Base-by-base conservation (phyloP, 371 early-diverging fungal genomes). In the Rhizomucor pusillus region DNA sequence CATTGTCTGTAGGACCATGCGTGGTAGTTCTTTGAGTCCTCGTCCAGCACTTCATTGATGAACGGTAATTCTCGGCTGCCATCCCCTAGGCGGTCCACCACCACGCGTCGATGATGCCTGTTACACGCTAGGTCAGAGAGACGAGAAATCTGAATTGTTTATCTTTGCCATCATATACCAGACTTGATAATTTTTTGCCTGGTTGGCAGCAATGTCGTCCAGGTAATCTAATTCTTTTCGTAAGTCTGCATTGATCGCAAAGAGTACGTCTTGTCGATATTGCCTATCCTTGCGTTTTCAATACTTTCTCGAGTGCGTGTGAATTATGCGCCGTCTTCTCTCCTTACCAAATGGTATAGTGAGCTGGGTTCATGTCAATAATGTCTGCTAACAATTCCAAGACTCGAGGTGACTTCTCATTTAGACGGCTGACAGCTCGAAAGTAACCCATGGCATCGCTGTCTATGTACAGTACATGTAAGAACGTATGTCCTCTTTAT, bases 21-120 rank as follows among this genome's bases (percentile, higher is more conserved):
- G 70, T 98, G 99, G 66, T 96, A 97, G 66, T 98, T 98, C 65
- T 98, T 98, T n/a, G 92, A 79, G 56, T 97, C 99, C 9, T 80
- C 78, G 34, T 77, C 84, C 24, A 98, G 60, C 18, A 90, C 77
- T 3, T 52, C 37, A 39, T 85, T 82, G 39, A 94, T 75, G 52
- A 92, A 93, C 3, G 66, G 67, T 34, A 90, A 55, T 63, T 93
- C 95, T 12, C 67, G 62, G 22, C 67, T 58, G 18, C 65, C 50
- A 52, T 81, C 80, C n/a, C 63, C 60, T 46, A 89, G 56, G 37
- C 73, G 72, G 25, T 88, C 84, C 1, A 94, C 80, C 20, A 97
- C 59, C 1, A 87, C 81, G 72, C 92, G 93, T 14, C 98, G 89
- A 70, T 97, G 92, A 59, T 91, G 92, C 91, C 91, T 90, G 49